Evolutionary conservation across 2,329 filamentous ascomycete species (phyloP).

Genomic region (Botrytis paeoniae): DNA sequence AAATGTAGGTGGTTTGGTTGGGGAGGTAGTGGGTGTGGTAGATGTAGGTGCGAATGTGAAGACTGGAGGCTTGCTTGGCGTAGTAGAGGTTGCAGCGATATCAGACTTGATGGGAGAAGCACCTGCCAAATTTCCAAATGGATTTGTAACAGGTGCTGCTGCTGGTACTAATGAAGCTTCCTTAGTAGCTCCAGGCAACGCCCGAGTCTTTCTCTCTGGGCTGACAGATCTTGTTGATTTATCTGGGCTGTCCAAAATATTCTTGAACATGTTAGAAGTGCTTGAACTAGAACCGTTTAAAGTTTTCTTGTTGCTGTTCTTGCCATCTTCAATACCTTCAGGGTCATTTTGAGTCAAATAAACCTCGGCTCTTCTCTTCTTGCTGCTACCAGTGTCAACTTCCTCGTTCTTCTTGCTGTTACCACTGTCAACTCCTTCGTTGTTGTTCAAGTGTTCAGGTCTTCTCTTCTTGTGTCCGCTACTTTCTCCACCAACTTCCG

Average conservation of each 20-base stretch:
- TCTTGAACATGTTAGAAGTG: conserved; percentile 37
- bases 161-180: conserved; percentile 10
- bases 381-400: conserved; percentile 1
- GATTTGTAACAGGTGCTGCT: conserved; percentile 32
- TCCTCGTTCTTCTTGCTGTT: not conserved
- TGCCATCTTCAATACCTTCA: conserved; percentile 26
- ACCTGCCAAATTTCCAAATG: conserved; percentile 31
- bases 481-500: conserved; percentile 16
- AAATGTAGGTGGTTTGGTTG: conserved; percentile 22
- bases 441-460: not conserved
- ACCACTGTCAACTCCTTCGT: not conserved
- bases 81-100: conserved; percentile 6
- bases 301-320: conserved; percentile 27
- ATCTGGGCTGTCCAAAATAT: conserved; percentile 33
- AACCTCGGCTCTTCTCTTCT: conserved; percentile 37
- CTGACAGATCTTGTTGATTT: conserved; percentile 22
- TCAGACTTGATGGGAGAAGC: conserved; percentile 24
- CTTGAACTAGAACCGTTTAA: conserved; percentile 31
- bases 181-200: conserved; percentile 17
- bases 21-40: conserved; percentile 9
- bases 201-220: conserved; percentile 28
- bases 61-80: conserved; percentile 4
- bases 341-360: conserved; percentile 33
- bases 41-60: conserved; percentile 5
- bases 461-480: conserved; percentile 5